phyloP scores from a whole-genome alignment of 2,329 filamentous ascomycete genomes.

The Harringtonia lauricola region DNA sequence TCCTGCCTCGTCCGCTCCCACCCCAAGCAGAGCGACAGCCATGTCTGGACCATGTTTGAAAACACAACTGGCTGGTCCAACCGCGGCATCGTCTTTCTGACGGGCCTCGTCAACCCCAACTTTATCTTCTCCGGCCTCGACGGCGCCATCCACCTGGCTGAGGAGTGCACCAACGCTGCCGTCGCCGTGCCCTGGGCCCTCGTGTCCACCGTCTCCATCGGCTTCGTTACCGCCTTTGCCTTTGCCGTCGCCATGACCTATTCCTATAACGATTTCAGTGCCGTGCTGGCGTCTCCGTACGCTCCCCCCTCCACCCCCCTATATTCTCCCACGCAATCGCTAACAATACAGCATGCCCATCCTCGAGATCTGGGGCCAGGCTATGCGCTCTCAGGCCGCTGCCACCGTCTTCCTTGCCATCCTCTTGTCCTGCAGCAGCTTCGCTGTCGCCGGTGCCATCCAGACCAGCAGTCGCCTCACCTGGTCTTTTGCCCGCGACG shows the following conservation, averaged over 20 bases:
- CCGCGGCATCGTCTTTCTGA: conserved; percentile 18
- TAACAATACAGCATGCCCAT: conserved; percentile 29
- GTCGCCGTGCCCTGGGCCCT: conserved; percentile 19
- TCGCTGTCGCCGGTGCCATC: conserved; percentile 30
- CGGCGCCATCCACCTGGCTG: conserved; percentile 22
- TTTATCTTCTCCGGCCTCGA: conserved; percentile 26
- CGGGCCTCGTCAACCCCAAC: conserved; percentile 23
- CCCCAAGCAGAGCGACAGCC: conserved; percentile 10
- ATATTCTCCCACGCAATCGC: not conserved
- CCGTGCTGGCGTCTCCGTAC: conserved; percentile 8
- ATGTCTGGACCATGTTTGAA: conserved; percentile 18
- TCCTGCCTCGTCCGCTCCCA: conserved; percentile 15
- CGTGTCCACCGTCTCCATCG: conserved; percentile 19
- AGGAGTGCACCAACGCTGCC: conserved; percentile 19
- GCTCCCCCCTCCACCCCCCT: conserved; percentile 12
- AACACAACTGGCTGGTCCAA: conserved; percentile 15
- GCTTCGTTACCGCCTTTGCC: conserved; percentile 19
- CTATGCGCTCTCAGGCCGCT: conserved; percentile 25
- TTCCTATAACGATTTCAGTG: conserved; percentile 12
- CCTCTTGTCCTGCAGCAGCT: conserved; percentile 28
- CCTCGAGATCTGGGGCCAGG: conserved; percentile 30
- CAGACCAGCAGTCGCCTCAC: conserved; percentile 30
- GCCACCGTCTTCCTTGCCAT: conserved; percentile 23
- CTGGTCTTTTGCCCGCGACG: conserved; percentile 33
- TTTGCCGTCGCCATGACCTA: conserved; percentile 18